Evolutionary conservation across 2,329 filamentous ascomycete species (phyloP).

Genomic region (Phialophora verrucosa): DNA sequence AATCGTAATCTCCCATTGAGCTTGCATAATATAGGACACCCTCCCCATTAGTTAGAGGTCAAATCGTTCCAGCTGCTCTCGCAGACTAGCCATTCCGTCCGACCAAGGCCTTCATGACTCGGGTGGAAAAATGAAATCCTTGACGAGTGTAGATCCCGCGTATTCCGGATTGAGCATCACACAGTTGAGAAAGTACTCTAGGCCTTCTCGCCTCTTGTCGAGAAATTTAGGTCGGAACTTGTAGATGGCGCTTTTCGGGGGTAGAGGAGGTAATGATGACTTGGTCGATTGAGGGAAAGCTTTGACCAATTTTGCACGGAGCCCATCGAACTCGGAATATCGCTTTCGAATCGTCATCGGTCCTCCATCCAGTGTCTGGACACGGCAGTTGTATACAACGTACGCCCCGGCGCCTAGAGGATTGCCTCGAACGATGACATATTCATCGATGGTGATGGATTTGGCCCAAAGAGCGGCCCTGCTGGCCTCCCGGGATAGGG

Average conservation of each 20-base stretch:
- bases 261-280: conserved; percentile 73
- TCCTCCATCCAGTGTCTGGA: conserved; percentile 77
- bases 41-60: not conserved
- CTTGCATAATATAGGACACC: not conserved
- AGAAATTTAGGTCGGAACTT: conserved; percentile 82
- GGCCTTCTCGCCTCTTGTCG: conserved; percentile 77
- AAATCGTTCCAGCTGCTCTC: not conserved
- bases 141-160: conserved; percentile 84
- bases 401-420: conserved; percentile 74
- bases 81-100: not conserved
- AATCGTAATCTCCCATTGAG: conserved; percentile 9
- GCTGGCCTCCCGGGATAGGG: conserved; percentile 58
- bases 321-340: conserved; percentile 92
- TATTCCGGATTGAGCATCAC: conserved; percentile 93
- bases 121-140: conserved; percentile 77
- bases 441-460: conserved; percentile 66
- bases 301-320: conserved; percentile 73
- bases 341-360: conserved; percentile 65
- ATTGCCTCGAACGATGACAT: conserved; percentile 63
- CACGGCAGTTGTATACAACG: conserved; percentile 89
- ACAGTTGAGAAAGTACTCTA: conserved; percentile 94
- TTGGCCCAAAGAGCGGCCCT: conserved; percentile 67
- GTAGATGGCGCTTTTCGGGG: conserved; percentile 86
- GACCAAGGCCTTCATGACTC: conserved; percentile 38
- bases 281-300: conserved; percentile 84